Percentiles rank a stretch among this genome's conserved stretches.
Conservation (phyloP, 257 asterid species). For the Mitragyna speciosa region DNA sequence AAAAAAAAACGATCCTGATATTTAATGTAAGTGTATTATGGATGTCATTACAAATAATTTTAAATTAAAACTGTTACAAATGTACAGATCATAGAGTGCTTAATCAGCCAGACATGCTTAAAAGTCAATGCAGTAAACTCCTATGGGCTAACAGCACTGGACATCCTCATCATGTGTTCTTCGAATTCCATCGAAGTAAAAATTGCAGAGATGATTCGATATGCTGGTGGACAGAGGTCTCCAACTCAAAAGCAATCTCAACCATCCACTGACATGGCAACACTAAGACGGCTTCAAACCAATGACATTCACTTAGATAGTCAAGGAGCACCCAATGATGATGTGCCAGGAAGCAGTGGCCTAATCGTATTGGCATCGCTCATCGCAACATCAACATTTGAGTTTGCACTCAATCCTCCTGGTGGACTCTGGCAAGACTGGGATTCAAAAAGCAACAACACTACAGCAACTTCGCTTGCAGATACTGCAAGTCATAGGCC, state of each 20-base stretch:
- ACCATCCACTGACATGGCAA: neutral
- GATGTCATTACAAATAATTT: too few relatives aligned
- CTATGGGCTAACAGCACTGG: too few relatives aligned
- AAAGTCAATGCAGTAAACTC: too few relatives aligned
- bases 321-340: neutral
- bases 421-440: neutral
- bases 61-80: too few relatives aligned
- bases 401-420: neutral
- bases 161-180: too few relatives aligned
- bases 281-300: neutral
- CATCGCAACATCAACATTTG: neutral
- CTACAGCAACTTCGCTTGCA: too few relatives aligned
- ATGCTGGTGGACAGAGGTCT: neutral
- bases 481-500: neutral
- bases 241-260: neutral
- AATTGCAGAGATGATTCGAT: neutral
- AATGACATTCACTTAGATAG: too few relatives aligned
- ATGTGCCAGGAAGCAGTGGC: neutral
- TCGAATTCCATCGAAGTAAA: neutral
- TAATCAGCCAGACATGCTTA: too few relatives aligned
- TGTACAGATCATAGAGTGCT: too few relatives aligned
- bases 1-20: too few relatives aligned
- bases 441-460: neutral
- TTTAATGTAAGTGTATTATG: too few relatives aligned
- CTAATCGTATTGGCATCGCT: neutral